Percentiles rank a stretch among this genome's conserved stretches.
phyloP scores from a whole-genome alignment of 345 rosid species.

The Luvunga scandens region DNA sequence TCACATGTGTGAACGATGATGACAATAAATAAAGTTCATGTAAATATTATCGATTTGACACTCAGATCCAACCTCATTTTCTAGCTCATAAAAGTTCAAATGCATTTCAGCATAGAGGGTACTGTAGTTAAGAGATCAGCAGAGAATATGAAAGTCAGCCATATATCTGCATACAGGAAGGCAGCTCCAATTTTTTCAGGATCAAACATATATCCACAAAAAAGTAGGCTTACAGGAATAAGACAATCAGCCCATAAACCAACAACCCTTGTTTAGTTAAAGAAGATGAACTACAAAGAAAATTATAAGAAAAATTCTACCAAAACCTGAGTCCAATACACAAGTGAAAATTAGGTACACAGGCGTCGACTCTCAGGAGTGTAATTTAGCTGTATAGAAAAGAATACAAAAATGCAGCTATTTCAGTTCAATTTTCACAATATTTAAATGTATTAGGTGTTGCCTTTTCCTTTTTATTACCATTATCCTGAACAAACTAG shows the following conservation, averaged over 20 bases:
- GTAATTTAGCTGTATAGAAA: neutral
- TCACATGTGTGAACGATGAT: neutral
- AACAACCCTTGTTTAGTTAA: neutral
- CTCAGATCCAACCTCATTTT: too few relatives aligned
- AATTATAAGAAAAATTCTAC: too few relatives aligned
- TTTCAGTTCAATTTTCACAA: neutral
- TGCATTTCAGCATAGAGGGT: neutral
- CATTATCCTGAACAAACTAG: neutral
- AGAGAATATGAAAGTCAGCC: neutral
- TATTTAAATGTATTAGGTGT: neutral
- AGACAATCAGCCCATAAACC: neutral
- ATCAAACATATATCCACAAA: neutral
- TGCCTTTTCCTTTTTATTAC: neutral
- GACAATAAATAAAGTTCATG: neutral
- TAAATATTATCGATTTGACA: neutral
- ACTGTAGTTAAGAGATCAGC: neutral
- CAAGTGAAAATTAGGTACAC: too few relatives aligned
- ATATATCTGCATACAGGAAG: neutral
- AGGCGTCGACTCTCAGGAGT: neutral
- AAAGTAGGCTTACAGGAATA: neutral
- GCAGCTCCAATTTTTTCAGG: neutral
- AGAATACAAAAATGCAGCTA: neutral
- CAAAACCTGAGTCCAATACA: neutral
- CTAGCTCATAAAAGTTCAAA: too few relatives aligned
- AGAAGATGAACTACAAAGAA: neutral